These are phyloP conservation scores for Elsinoe perseae DNA, from an alignment of 2,329 filamentous ascomycete species.

Conservation along the genomic window DNA sequence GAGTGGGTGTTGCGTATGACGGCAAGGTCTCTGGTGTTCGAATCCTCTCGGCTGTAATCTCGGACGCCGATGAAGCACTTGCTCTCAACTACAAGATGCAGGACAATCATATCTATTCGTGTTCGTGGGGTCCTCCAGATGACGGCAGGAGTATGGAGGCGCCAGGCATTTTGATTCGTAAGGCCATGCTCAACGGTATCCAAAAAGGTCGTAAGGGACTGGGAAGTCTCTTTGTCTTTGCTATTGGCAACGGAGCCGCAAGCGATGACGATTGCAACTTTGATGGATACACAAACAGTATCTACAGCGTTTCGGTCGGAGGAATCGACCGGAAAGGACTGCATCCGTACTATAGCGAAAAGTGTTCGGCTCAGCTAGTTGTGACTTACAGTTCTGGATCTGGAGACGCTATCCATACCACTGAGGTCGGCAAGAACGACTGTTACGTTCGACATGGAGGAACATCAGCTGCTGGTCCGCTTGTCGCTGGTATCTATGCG, in stretches of 20 bases:
- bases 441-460: conserved; percentile 83
- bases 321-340: conserved; percentile 77
- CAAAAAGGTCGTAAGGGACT: conserved; percentile 77
- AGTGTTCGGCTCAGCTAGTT: conserved; percentile 88
- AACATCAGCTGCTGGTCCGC: conserved; percentile 87
- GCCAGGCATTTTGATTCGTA: conserved; percentile 77
- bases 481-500: conserved; percentile 87
- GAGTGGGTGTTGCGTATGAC: conserved; percentile 91
- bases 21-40: conserved; percentile 84
- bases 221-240: conserved; percentile 93
- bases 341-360: conserved; percentile 95
- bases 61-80: conserved; percentile 82
- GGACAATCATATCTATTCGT: conserved; percentile 94
- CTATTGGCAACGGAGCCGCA: conserved; percentile 83
- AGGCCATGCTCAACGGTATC: conserved; percentile 84
- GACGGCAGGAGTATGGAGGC: conserved; percentile 92
- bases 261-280: conserved; percentile 97
- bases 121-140: conserved; percentile 95
- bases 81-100: conserved; percentile 90
- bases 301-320: conserved; percentile 95
- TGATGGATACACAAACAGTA: conserved; percentile 98
- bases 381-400: conserved; percentile 94
- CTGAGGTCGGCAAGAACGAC: conserved; percentile 73
- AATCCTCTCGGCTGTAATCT: conserved; percentile 84
- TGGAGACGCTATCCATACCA: conserved; percentile 87